Evolutionary conservation across 805 yeast genomes (phyloP).

Genomic region (Ogataea pignaliae): DNA sequence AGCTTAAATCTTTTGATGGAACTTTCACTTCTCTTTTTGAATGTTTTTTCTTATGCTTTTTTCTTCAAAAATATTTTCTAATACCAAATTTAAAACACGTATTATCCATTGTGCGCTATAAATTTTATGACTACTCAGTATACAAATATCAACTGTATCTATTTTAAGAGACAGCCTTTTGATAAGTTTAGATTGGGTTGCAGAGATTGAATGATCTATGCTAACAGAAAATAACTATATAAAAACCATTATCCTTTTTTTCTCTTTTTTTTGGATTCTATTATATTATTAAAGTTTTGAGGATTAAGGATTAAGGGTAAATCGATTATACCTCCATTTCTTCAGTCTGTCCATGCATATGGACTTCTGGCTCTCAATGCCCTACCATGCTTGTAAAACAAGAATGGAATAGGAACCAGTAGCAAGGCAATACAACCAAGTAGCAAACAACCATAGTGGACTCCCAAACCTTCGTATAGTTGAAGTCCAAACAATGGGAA

Average conservation of each 20-base stretch:
- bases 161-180: too few species aligned
- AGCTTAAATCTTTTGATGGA: background rate
- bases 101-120: too few species aligned
- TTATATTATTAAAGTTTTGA: too few species aligned
- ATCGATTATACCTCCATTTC: background rate
- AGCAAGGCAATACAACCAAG: conserved; percentile 46
- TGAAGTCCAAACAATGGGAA: conserved; percentile 56
- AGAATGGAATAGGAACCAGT: conserved; percentile 52
- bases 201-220: too few species aligned
- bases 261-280: too few species aligned
- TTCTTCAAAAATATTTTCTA: background rate
- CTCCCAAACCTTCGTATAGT: conserved; percentile 51
- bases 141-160: too few species aligned
- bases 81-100: background rate
- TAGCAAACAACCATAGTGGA: conserved; percentile 54
- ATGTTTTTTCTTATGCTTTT: background rate
- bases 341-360: conserved; percentile 36
- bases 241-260: too few species aligned
- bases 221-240: too few species aligned
- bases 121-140: too few species aligned
- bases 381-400: conserved; percentile 48
- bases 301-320: too few species aligned
- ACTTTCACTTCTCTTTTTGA: background rate
- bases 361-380: conserved; percentile 40
- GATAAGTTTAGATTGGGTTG: too few species aligned